Evolutionary conservation across 2,329 filamentous ascomycete species (phyloP), one percentile per base, ranked within the genome.

Genomic region (Colletotrichum costaricense): DNA sequence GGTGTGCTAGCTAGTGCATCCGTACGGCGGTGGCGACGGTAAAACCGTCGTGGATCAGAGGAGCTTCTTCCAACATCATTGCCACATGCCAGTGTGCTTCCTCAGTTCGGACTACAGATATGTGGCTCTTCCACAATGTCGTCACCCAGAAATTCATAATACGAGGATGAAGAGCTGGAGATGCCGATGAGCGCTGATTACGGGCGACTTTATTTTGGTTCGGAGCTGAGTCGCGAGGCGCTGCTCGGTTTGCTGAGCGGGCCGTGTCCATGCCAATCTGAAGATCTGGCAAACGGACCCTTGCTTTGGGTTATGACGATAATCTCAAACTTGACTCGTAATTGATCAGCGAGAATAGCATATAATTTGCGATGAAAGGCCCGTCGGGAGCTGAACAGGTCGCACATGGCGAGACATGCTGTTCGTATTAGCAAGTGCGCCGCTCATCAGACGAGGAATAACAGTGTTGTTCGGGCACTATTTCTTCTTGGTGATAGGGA

Each of bases 311-410:
- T 62, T 56, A 71, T 71, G 56, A 62, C 46, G 60, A 71, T 73
- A 64, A 57, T 52, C 67, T 55, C 42, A n/a, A 52, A 5, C 71
- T 68, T 58, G 71, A 73, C 67, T 73, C 71, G 71, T 22, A 49
- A 8, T 4, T 46, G 33, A 62, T 52, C 22, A 16, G 6, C 67
- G 28, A 5, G 30, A 22, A 35, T 30, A 38, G 59, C 35, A 49
- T 22, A 55, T 59, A 65, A 38, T 28, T 46, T 35, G 30, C 22
- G 55, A 66, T 52, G 38, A 46, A 56, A 9, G 24, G 26, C 24
- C 46, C 64, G 19, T 52, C 35, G 26, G 26, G 26, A 54, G 26
- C 42, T 4, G 60, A 33, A 60, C 24, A 26, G 52, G 71, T 64
- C 24, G 49, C 56, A 66, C 19, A 5, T 49, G 16, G 35, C 65